Evolutionary conservation across 257 asterid species (phyloP), one percentile per base, ranked within the genome.

Genomic region (Nicotiana noctiflora): DNA sequence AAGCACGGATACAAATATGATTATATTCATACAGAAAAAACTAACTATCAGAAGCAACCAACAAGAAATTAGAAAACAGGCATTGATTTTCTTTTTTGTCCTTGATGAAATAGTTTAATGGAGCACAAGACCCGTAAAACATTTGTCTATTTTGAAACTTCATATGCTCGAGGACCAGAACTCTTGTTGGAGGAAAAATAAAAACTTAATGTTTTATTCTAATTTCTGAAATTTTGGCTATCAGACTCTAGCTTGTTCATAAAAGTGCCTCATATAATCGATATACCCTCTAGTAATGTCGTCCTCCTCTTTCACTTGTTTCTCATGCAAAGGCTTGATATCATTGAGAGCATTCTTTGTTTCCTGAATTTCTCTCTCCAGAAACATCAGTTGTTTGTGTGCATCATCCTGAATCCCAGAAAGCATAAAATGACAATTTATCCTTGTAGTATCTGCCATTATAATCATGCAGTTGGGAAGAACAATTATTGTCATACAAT

Each of bases 201-300:
- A 49, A 72, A 2, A n/a, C 44, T 23, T n/a, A 23, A 31, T 49
- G 60, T 14, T 49, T 23, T 31, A 23, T 61, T 25, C 67, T 23
- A 61, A 25, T 61, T 74, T 74, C 61, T 49, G 61, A 74, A 74
- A 49, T 49, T 49, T 72, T 72, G 40, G 34, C 60, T 46, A 14
- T 46, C 78, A 46, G 59, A 46, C 13, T 72, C 60, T 44, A 72
- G 18, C 67, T 61, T 72, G 61, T 27, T 55, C 27, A 66, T 57
- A 67, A 67, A 25, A 32, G 64, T 40, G 66, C 53, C 62, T 52
- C 32, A 80, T 64, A 52, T n/a, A 80, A 27, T 37, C 5, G 37
- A 61, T 90, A 79, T 92, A 95, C 98, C 88, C 96, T 88, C 94
- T 91, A 17, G 96, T 90, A 86, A 95, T 88, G 83, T 89, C 88